A percentile compares a stretch with the other conserved stretches of the same genome.
Conservation (phyloP, 306 rosid genomes). For the Oemleria cerasiformis region DNA sequence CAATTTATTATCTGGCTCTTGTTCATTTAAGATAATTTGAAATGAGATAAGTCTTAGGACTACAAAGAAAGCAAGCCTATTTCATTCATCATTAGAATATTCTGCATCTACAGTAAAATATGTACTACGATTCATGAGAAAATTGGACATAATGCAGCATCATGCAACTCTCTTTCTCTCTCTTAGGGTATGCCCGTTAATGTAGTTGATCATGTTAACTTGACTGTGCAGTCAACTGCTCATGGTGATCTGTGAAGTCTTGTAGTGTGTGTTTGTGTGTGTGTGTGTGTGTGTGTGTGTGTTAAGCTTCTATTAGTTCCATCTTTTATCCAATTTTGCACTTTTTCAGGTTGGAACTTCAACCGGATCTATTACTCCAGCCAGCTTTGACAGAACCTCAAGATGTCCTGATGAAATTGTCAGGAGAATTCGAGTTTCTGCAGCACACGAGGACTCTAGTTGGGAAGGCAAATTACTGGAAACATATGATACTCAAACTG, state of each 20-base stretch:
- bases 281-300: neutral
- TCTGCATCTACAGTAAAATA: neutral
- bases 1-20: constrained; percentile 6
- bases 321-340: neutral
- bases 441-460: constrained; percentile 52
- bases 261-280: neutral
- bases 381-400: constrained; percentile 59
- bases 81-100: neutral
- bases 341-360: constrained; percentile 59
- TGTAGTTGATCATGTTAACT: no score
- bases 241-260: neutral
- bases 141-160: neutral
- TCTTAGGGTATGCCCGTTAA: neutral
- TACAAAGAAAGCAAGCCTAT: neutral
- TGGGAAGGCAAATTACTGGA: constrained; percentile 70
- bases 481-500: constrained; percentile 69
- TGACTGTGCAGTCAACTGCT: no score
- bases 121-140: neutral
- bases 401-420: constrained; percentile 85
- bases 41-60: neutral
- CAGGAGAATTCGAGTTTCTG: constrained; percentile 70
- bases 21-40: constrained; percentile 6
- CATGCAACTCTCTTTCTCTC: neutral
- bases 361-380: constrained; percentile 59
- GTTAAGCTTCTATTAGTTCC: neutral